Conservation (phyloP, 306 rosid species). For the Calophaca sinica region DNA sequence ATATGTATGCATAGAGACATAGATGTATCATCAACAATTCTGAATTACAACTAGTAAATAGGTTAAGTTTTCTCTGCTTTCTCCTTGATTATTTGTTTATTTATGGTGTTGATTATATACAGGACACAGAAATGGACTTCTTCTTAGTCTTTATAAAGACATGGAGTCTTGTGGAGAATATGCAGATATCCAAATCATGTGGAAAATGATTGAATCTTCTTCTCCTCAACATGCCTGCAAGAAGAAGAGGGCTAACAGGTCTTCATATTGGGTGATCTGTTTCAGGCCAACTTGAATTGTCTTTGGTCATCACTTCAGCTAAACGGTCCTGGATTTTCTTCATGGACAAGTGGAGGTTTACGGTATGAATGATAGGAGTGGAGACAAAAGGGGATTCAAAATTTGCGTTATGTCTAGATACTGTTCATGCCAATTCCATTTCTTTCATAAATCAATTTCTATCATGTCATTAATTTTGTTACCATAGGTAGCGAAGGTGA, state of each 20-base stretch:
- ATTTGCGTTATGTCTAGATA: conserved; percentile 7
- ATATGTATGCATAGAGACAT: background rate
- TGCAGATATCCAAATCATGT: conserved; percentile 86
- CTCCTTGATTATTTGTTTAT: conserved; percentile 26
- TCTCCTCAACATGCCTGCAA: conserved; percentile 47
- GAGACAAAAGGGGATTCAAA: conserved; percentile 26
- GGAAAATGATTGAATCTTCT: conserved; percentile 86
- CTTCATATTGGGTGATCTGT: conserved; percentile 54
- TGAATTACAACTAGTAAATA: background rate
- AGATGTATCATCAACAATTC: background rate
- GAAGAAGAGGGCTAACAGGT: conserved; percentile 39
- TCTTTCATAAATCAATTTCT: background rate
- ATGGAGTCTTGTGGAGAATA: conserved; percentile 82
- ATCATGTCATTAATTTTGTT: conserved; percentile 30
- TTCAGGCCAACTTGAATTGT: conserved; percentile 53
- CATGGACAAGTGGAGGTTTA: background rate
- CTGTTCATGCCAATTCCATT: conserved; percentile 1
- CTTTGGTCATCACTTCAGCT: background rate
- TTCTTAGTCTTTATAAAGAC: conserved; percentile 65
- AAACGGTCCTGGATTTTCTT: conserved; percentile 15
- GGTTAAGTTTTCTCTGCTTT: conserved; percentile 28
- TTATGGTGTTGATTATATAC: conserved; percentile 48
- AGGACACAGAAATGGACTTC: conserved; percentile 67
- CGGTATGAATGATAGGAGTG: background rate
- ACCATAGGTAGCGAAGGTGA: conserved; percentile 29